Percentiles rank a stretch among this genome's conserved stretches.
phyloP scores from a whole-genome alignment of 2,329 filamentous ascomycete species.

The Fusarium phyllophilum region DNA sequence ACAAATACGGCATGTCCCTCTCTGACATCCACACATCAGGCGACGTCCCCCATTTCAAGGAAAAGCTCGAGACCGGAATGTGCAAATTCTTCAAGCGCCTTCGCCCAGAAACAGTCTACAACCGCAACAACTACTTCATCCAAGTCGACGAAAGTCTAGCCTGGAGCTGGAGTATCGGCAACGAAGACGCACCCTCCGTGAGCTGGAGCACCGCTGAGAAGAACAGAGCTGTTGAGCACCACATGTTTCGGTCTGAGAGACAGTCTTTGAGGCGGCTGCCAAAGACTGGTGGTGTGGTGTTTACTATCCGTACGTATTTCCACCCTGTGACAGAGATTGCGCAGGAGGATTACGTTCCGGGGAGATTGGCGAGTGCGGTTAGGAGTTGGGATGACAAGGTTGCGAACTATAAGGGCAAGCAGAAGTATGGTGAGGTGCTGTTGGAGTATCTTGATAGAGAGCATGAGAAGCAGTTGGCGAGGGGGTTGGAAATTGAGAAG shows the following conservation, averaged over 20 bases:
- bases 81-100: slow-evolving; percentile 81
- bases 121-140: slow-evolving; percentile 86
- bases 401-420: slow-evolving; percentile 79
- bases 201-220: slow-evolving; percentile 83
- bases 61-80: slow-evolving; percentile 82
- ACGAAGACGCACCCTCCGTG: slow-evolving; percentile 71
- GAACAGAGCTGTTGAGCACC: slow-evolving; percentile 75
- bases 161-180: slow-evolving; percentile 81
- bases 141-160: slow-evolving; percentile 82
- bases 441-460: slow-evolving; percentile 80
- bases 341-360: slow-evolving; percentile 80
- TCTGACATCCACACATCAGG: slow-evolving; percentile 83
- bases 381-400: slow-evolving; percentile 86
- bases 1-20: slow-evolving; percentile 83
- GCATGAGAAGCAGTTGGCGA: slow-evolving; percentile 77
- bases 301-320: slow-evolving; percentile 86
- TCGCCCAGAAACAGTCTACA: slow-evolving; percentile 70
- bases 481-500: slow-evolving; percentile 69
- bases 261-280: slow-evolving; percentile 75
- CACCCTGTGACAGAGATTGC: slow-evolving; percentile 74
- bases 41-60: slow-evolving; percentile 76
- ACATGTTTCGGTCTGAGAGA: slow-evolving; percentile 81
- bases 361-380: slow-evolving; percentile 79
- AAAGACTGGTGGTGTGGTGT: slow-evolving; percentile 68
- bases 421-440: slow-evolving; percentile 77